phyloP scores from a whole-genome alignment of 331 rosid genomes.

The Rosa hybrid region DNA sequence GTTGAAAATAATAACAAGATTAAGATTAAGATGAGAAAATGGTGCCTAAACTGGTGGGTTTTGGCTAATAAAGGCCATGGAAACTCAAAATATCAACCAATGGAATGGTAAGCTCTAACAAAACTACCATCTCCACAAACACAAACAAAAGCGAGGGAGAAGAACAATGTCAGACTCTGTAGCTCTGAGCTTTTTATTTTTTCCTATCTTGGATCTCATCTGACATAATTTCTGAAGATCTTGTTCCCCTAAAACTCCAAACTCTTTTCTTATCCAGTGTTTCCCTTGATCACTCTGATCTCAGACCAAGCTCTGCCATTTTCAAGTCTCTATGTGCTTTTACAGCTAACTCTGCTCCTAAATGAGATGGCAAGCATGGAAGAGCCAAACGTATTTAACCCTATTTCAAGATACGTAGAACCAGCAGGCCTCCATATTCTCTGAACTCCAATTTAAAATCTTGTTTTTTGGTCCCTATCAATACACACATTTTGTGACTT shows the following conservation, averaged over 20 bases:
- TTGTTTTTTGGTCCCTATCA: slow-evolving; percentile 52
- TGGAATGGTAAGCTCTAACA: slow-evolving; percentile 31
- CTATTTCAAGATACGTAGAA: slow-evolving; percentile 72
- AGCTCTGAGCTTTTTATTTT: slow-evolving; percentile 53
- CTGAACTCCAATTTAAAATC: slow-evolving; percentile 62
- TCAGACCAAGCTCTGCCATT: slow-evolving; percentile 70
- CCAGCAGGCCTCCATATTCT: slow-evolving; percentile 67
- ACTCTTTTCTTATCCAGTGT: slow-evolving; percentile 59
- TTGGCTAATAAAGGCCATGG: slow-evolving; percentile 36
- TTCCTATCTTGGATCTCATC: slow-evolving; percentile 68
- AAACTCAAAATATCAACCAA: slow-evolving; percentile 56
- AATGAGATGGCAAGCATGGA: slow-evolving; percentile 48
- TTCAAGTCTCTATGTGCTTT: slow-evolving; percentile 49
- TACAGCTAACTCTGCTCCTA: slow-evolving; percentile 78
- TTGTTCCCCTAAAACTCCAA: slow-evolving; percentile 58
- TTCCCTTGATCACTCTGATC: slow-evolving; percentile 49
- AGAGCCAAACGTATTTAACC: slow-evolving; percentile 49
- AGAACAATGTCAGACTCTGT: slow-evolving; percentile 69
- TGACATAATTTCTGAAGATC: slow-evolving; percentile 58
- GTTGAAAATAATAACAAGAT: background rate
- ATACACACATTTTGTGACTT: slow-evolving; percentile 43
- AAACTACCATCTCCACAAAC: slow-evolving; percentile 40
- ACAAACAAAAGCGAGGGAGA: slow-evolving; percentile 36
- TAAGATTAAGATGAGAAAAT: slow-evolving; percentile 21
- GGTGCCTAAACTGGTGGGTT: slow-evolving; percentile 47